Percentiles rank a stretch among this genome's conserved stretches.
Evolutionary conservation across 225 moss, liverwort and hornwort species (phyloP).

Genomic region (Pleurozium schreberi): DNA sequence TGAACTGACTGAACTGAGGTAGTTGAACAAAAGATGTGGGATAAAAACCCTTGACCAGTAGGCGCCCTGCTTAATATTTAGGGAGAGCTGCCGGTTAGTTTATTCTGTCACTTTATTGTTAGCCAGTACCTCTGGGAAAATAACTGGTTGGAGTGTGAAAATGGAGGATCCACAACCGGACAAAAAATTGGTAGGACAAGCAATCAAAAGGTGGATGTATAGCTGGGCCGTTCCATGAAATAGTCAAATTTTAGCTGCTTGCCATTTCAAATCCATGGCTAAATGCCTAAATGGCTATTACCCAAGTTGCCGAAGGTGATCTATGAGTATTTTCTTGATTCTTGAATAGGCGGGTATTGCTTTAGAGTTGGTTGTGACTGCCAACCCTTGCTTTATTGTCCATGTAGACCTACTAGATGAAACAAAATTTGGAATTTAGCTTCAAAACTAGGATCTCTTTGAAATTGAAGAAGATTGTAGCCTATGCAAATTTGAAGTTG

Average conservation of each 20-base stretch:
- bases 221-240: rapidly evolving
- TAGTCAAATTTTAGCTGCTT: rapidly evolving
- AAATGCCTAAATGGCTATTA: too few relatives aligned
- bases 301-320: too few relatives aligned
- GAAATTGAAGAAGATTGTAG: background rate
- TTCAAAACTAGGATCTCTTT: rapidly evolving
- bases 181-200: background rate
- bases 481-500: background rate
- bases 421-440: background rate
- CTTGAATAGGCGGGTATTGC: rapidly evolving
- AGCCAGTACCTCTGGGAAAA: too few relatives aligned
- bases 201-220: background rate
- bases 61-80: background rate
- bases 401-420: rapidly evolving
- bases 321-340: too few relatives aligned
- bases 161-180: background rate
- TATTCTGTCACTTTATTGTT: background rate
- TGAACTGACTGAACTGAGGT: background rate
- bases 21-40: background rate
- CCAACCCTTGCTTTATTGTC: rapidly evolving
- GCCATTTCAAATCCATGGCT: background rate
- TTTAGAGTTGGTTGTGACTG: rapidly evolving
- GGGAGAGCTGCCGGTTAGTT: background rate
- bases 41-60: background rate
- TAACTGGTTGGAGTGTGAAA: background rate